Conservation (phyloP, 768 basidiomycete species). For the Serpula lacrymans region DNA sequence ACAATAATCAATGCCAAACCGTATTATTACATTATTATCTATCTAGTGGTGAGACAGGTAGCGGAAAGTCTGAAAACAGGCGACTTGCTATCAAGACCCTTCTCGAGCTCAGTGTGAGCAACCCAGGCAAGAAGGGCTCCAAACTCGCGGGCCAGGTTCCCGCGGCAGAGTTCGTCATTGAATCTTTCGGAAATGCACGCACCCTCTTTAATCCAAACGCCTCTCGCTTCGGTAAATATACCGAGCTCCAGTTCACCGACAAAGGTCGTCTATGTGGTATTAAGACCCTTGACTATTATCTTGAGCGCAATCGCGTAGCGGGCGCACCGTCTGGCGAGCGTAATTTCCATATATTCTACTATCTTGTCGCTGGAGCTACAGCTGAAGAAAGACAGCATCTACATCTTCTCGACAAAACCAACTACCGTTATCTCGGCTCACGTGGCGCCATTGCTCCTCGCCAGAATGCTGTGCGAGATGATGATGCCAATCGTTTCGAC, state of each 20-base stretch:
- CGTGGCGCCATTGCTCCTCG: conserved; percentile 44
- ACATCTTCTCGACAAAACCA: conserved; percentile 73
- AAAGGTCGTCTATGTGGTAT: conserved; percentile 84
- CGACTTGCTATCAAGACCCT: conserved; percentile 89
- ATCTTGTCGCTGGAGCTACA: conserved; percentile 88
- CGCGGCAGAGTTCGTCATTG: conserved; percentile 92
- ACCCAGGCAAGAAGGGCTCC: conserved; percentile 89
- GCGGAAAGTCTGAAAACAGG: conserved; percentile 91
- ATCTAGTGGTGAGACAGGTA: conserved; percentile 83
- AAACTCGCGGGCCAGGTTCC: conserved; percentile 87
- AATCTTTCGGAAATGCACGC: conserved; percentile 90
- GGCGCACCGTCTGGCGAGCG: conserved; percentile 87
- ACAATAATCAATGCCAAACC: too few relatives aligned
- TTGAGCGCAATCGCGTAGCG: conserved; percentile 88
- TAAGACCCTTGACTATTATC: conserved; percentile 96
- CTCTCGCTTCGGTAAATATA: conserved; percentile 96
- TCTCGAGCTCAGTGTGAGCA: conserved; percentile 85
- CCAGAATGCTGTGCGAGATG: conserved; percentile 53
- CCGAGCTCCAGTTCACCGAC: conserved; percentile 95
- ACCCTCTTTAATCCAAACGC: conserved; percentile 93
- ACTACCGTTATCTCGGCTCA: conserved; percentile 86
- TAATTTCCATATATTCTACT: conserved; percentile 98
- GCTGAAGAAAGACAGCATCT: conserved; percentile 87
- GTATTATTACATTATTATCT: neutral
- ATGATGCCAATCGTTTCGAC: conserved; percentile 86